phyloP scores from a whole-genome alignment of 225 moss, liverwort and hornwort species.

The Sphagnum contortum region DNA sequence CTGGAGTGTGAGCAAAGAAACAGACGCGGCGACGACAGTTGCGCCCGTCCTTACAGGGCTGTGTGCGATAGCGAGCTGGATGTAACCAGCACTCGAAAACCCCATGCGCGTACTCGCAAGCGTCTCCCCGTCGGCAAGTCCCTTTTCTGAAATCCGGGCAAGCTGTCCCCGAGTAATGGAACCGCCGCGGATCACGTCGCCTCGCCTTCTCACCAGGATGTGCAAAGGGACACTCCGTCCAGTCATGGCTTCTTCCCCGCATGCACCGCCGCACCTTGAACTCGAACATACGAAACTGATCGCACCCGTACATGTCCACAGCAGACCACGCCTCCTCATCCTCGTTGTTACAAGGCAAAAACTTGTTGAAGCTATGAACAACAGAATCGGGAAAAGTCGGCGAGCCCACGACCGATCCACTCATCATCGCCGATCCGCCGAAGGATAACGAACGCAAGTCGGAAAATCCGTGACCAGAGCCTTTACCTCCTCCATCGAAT shows the following conservation, averaged over 20 bases:
- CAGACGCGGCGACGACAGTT: conserved; percentile 94
- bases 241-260: conserved; percentile 96
- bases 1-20: conserved; percentile 95
- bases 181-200: conserved; percentile 87
- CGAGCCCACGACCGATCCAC: conserved; percentile 43
- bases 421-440: conserved; percentile 25
- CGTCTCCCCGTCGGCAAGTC: conserved; percentile 90
- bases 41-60: conserved; percentile 94
- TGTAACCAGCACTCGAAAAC: conserved; percentile 99
- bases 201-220: conserved; percentile 98
- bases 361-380: conserved; percentile 50
- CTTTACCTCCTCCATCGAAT: conserved; percentile 38
- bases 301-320: conserved; percentile 93
- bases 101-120: conserved; percentile 95
- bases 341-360: conserved; percentile 86
- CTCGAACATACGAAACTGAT: conserved; percentile 99
- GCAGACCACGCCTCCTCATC: conserved; percentile 92
- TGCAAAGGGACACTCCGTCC: conserved; percentile 99
- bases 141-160: conserved; percentile 98
- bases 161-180: conserved; percentile 95
- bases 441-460: conserved; percentile 31
- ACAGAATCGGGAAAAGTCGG: conserved; percentile 72
- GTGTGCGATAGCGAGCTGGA: conserved; percentile 89
- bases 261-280: conserved; percentile 99
- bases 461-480: conserved; percentile 32